phyloP scores from a whole-genome alignment of 1,284 basidiomycete species.

The Ganoderma lucidum region DNA sequence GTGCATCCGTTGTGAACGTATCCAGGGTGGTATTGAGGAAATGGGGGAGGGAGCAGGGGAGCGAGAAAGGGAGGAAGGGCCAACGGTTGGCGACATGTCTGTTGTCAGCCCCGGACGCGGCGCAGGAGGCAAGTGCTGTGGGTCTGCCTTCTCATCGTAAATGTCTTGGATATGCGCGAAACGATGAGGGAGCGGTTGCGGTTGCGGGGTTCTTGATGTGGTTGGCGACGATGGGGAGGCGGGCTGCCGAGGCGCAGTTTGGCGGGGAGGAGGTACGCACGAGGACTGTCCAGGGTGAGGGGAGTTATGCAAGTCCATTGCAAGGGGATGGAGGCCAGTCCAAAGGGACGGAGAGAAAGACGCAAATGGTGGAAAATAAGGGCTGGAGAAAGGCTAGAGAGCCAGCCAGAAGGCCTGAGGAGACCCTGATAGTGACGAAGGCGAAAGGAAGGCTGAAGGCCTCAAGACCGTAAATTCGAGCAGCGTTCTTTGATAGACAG shows the following conservation, averaged over 20 bases:
- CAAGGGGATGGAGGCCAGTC: conserved; percentile 44
- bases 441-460: conserved; percentile 20
- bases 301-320: conserved; percentile 40
- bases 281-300: conserved; percentile 38
- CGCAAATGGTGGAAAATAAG: conserved; percentile 11
- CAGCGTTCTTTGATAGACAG: conserved; percentile 18
- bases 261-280: conserved; percentile 22
- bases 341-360: conserved; percentile 27
- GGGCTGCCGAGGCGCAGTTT: conserved; percentile 27
- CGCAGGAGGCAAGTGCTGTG: conserved; percentile 24
- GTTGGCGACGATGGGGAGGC: conserved; percentile 32
- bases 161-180: conserved; percentile 33
- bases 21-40: conserved; percentile 33
- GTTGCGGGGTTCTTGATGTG: conserved; percentile 8
- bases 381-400: conserved; percentile 6
- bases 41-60: conserved; percentile 26
- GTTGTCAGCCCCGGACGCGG: conserved; percentile 19
- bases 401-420: neutral
- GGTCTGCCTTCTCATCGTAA: conserved; percentile 36
- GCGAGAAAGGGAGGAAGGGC: conserved; percentile 24
- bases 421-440: conserved; percentile 1
- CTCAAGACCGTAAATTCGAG: conserved; percentile 18
- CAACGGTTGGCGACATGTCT: conserved; percentile 26
- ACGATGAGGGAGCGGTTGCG: conserved; percentile 24
- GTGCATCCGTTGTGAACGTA: conserved; percentile 29